Conservation (phyloP, 176 grass and related monocot species). For the Aegilops longissima region DNA sequence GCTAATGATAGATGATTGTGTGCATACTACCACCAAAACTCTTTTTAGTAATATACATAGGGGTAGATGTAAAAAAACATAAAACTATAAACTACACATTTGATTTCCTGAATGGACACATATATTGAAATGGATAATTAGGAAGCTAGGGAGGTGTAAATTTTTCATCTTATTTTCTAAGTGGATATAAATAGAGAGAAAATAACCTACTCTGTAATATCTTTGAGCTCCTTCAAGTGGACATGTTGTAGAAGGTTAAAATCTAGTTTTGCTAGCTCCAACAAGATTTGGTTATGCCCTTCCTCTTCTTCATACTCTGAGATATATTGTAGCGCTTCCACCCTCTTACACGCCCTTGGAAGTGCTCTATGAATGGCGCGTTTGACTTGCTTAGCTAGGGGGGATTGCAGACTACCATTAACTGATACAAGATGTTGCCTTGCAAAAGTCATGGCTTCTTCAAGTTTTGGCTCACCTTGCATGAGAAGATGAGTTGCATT, state of each 20-base stretch:
- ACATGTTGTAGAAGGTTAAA: too few species aligned
- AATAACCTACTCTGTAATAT: background rate
- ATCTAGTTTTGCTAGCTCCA: conserved; percentile 9
- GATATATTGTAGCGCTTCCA: conserved; percentile 3
- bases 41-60: too few species aligned
- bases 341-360: background rate
- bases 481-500: conserved; percentile 7
- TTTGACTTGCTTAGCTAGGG: background rate
- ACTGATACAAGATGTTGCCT: background rate
- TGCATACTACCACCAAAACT: too few species aligned
- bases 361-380: conserved; percentile 27
- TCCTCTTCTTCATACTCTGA: background rate
- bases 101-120: too few species aligned
- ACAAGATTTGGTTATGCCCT: background rate
- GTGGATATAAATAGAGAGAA: background rate
- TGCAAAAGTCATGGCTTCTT: conserved; percentile 6
- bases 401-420: background rate
- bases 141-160: too few species aligned
- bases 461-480: background rate
- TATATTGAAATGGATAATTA: too few species aligned
- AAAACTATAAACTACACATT: too few species aligned
- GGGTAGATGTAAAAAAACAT: too few species aligned
- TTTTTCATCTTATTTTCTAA: too few species aligned
- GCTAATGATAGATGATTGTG: too few species aligned
- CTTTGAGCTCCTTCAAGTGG: background rate